Percentiles rank a stretch among this genome's conserved stretches.
Conservation (phyloP, 2,329 filamentous ascomycete species). For the Purpureocillium takamizusanense region DNA sequence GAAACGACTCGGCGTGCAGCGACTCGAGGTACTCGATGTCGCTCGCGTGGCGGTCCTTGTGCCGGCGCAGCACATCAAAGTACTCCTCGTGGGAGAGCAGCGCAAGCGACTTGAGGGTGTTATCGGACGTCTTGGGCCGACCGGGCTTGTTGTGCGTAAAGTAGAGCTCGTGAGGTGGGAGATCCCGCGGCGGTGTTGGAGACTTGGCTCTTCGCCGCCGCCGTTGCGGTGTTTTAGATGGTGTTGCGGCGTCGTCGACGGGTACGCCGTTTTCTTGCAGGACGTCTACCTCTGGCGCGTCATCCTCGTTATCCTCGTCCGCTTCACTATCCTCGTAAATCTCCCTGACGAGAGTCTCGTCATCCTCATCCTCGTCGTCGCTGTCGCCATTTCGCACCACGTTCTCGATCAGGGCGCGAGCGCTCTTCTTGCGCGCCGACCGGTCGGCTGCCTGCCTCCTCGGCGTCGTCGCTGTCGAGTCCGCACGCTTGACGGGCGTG, state of each 20-base stretch:
- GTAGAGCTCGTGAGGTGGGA: conserved; percentile 84
- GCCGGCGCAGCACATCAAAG: conserved; percentile 55
- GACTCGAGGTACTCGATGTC: conserved; percentile 65
- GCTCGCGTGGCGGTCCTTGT: conserved; percentile 57
- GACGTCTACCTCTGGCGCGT: conserved; percentile 7
- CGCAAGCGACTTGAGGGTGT: conserved; percentile 64
- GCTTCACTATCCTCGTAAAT: conserved; percentile 55
- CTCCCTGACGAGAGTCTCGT: conserved; percentile 10
- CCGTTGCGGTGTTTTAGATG: conserved; percentile 30
- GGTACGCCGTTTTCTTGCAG: conserved; percentile 8
- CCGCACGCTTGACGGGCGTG: conserved; percentile 28
- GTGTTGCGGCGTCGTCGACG: conserved; percentile 26
- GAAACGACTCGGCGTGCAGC: conserved; percentile 72
- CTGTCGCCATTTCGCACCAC: conserved; percentile 54
- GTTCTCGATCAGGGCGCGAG: conserved; percentile 64
- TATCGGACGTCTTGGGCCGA: conserved; percentile 74
- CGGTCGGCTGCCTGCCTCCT: conserved; percentile 66
- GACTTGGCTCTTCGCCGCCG: conserved; percentile 37
- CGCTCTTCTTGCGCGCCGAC: conserved; percentile 81
- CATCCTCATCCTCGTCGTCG: conserved; percentile 53
- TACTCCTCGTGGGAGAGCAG: conserved; percentile 90
- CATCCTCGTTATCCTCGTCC: conserved; percentile 55
- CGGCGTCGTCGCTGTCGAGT: conserved; percentile 42
- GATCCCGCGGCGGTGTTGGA: conserved; percentile 69
- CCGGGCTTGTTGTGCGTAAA: conserved; percentile 88